Evolutionary conservation across 345 rosid genomes (phyloP).

Genomic region (Clarkia xantiana): DNA sequence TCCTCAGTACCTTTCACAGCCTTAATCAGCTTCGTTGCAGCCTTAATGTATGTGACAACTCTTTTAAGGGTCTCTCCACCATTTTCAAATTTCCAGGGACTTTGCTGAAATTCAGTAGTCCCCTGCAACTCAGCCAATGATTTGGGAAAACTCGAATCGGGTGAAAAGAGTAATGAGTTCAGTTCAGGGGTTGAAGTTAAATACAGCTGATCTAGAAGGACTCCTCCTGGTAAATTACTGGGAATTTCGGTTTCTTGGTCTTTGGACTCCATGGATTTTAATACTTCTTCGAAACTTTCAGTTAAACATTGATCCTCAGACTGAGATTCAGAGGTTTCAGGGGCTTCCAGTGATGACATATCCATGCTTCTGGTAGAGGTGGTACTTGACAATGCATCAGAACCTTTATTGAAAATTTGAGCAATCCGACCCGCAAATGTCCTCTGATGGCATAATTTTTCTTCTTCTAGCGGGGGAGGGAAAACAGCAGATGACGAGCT

Average conservation of each 20-base stretch:
- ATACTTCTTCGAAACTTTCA: conserved; percentile 43
- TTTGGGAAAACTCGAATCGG: conserved; percentile 48
- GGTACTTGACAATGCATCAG: conserved; percentile 20
- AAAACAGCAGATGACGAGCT: conserved; percentile 27
- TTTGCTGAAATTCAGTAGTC: conserved; percentile 54
- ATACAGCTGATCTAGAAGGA: conserved; percentile 61
- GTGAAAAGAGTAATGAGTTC: conserved; percentile 49
- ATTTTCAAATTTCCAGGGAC: conserved; percentile 69
- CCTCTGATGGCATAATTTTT: conserved; percentile 29
- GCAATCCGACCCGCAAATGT: conserved; percentile 55
- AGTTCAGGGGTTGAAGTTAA: conserved; percentile 46
- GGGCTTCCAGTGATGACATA: conserved; percentile 15
- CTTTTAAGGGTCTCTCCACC: conserved; percentile 47
- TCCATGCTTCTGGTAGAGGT: conserved; percentile 26
- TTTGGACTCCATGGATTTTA: conserved; percentile 48
- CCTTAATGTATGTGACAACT: conserved; percentile 54
- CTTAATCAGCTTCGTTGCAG: conserved; percentile 60
- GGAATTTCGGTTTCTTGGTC: conserved; percentile 60
- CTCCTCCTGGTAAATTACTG: conserved; percentile 67
- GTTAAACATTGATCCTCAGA: conserved; percentile 36
- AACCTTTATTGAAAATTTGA: conserved; percentile 64
- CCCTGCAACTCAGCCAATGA: conserved; percentile 60
- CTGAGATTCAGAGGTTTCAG: conserved; percentile 35
- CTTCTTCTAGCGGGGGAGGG: conserved; percentile 43
- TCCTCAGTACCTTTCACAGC: conserved; percentile 85